Evolutionary conservation across 306 rosid genomes (phyloP).

Genomic region (Rosa rugosa): DNA sequence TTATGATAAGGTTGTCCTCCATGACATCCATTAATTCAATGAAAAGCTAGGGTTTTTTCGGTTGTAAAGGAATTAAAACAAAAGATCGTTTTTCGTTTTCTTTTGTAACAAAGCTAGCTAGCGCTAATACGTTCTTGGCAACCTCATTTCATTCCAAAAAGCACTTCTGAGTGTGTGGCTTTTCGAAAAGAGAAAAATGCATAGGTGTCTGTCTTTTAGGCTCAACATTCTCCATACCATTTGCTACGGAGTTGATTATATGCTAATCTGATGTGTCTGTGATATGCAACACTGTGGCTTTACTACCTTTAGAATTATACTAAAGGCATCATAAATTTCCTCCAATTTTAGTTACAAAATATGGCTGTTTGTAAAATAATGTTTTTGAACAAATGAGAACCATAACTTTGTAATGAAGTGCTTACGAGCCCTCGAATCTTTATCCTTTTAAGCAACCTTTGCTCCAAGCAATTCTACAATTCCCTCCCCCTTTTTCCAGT

Average conservation of each 20-base stretch:
- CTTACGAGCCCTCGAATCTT: slow-evolving; percentile 54
- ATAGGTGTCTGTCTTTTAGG: not conserved
- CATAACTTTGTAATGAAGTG: slow-evolving; percentile 31
- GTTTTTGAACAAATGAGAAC: not conserved
- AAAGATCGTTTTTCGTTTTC: not conserved
- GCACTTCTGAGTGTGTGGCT: not conserved
- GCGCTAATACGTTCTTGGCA: not conserved
- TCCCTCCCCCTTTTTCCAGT: slow-evolving; percentile 28
- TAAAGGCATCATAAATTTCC: not conserved
- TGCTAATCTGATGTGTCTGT: slow-evolving; percentile 13
- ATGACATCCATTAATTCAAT: not conserved
- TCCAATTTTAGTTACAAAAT: not conserved
- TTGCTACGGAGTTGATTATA: not conserved
- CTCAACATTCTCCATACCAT: not conserved
- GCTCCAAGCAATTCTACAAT: slow-evolving; percentile 73
- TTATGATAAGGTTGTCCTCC: not conserved
- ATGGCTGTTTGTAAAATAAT: not conserved
- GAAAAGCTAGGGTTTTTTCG: not conserved
- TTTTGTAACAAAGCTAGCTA: slow-evolving; percentile 2
- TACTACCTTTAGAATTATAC: slow-evolving; percentile 13
- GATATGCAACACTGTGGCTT: slow-evolving; percentile 17
- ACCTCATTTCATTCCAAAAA: not conserved
- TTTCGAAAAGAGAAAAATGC: not conserved
- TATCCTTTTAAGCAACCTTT: slow-evolving; percentile 80
- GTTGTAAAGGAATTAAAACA: not conserved